Evolutionary conservation across 306 rosid genomes (phyloP).

Genomic region (Cicer arietinum): DNA sequence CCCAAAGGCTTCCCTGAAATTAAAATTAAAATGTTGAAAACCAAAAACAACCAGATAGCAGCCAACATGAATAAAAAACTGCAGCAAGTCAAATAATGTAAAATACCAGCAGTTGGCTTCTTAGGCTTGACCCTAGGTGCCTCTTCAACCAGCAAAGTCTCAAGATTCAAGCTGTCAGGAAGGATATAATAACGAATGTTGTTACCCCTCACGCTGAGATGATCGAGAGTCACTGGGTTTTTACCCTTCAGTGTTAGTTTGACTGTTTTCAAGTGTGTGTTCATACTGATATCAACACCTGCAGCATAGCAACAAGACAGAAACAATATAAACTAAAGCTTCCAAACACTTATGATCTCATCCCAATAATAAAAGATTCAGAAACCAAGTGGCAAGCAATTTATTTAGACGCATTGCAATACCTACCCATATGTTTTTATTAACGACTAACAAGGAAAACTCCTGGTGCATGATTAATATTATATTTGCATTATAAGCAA

Average conservation of each 20-base stretch:
- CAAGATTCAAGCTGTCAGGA: conserved; percentile 61
- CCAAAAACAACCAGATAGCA: conserved; percentile 2
- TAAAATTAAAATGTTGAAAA: conserved; percentile 28
- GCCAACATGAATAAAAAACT: neutral
- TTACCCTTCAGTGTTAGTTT: conserved; percentile 90
- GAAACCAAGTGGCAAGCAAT: conserved; percentile 21
- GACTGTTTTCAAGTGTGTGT: conserved; percentile 91
- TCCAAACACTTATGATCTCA: conserved; percentile 37
- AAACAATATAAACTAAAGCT: conserved; percentile 32
- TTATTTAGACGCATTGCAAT: conserved; percentile 9
- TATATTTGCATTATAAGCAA: neutral
- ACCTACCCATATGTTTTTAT: neutral
- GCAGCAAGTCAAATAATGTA: neutral
- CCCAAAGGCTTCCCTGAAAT: conserved; percentile 83
- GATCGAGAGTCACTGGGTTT: conserved; percentile 92
- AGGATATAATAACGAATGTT: conserved; percentile 79
- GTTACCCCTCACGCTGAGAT: conserved; percentile 95
- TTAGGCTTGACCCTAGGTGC: conserved; percentile 91
- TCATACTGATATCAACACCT: conserved; percentile 66
- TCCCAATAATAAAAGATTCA: conserved; percentile 9
- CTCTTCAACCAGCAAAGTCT: conserved; percentile 57
- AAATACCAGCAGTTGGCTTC: conserved; percentile 91
- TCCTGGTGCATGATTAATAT: neutral
- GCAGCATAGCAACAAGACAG: conserved; percentile 40
- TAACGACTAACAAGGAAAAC: conserved; percentile 1